Evolutionary conservation across 768 basidiomycete genomes (phyloP).

Genomic region (Tricholoma sp.): DNA sequence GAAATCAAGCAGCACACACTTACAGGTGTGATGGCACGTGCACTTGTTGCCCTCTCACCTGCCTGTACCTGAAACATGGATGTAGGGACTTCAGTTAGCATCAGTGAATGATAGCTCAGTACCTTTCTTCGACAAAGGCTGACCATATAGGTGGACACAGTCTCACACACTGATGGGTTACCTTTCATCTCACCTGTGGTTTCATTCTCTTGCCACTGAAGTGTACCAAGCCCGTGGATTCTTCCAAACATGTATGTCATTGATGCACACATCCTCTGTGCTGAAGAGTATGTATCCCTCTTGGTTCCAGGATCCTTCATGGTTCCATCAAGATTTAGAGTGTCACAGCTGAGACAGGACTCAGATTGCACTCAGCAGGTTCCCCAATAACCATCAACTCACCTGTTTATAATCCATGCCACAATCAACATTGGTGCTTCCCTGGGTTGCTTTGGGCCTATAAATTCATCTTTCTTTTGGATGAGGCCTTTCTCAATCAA

Average conservation of each 20-base stretch:
- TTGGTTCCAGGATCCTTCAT: slow-evolving; percentile 3
- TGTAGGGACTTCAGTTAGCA: too few species aligned
- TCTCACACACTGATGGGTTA: slow-evolving; percentile 24
- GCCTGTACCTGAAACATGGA: slow-evolving; percentile 25
- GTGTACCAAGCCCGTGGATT: slow-evolving; percentile 17
- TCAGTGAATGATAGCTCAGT: too few species aligned
- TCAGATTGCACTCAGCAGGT: background rate
- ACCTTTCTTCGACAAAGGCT: slow-evolving; percentile 12
- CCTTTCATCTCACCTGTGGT: slow-evolving; percentile 18
- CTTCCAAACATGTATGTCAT: slow-evolving; percentile 17
- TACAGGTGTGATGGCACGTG: too few species aligned
- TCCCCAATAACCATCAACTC: background rate
- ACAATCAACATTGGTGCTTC: slow-evolving; percentile 12
- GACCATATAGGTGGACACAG: slow-evolving; percentile 24
- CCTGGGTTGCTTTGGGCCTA: background rate
- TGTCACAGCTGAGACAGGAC: slow-evolving; percentile 14
- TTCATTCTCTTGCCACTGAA: slow-evolving; percentile 25
- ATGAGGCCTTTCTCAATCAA: background rate
- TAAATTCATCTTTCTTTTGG: background rate
- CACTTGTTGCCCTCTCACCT: slow-evolving; percentile 21
- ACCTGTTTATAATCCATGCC: slow-evolving; percentile 17
- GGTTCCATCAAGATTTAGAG: slow-evolving; percentile 7
- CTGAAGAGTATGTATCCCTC: slow-evolving; percentile 14
- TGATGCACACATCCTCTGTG: slow-evolving; percentile 20
- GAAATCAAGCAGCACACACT: too few species aligned